These are phyloP conservation scores for Pinus tabuliformis DNA, from an alignment of 75 land plant species.

Conservation along the genomic window DNA sequence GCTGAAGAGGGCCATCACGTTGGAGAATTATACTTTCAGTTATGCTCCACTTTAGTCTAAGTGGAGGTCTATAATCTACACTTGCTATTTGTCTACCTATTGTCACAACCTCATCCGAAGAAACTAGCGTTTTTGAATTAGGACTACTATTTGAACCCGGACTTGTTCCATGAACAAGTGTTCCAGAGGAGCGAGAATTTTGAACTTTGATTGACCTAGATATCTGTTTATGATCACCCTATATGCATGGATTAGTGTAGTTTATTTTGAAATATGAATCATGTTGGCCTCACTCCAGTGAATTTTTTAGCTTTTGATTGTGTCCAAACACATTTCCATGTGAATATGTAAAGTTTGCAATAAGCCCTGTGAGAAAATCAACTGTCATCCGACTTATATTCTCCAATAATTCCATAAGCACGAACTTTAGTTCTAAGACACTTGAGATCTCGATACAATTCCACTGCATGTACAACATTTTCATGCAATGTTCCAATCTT, in stretches of 20 bases:
- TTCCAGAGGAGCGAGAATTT: conserved; percentile 91
- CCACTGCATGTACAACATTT: conserved; percentile 56
- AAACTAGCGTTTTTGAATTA: conserved; percentile 32
- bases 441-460: conserved; percentile 63
- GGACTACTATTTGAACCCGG: neutral
- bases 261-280: conserved; percentile 92
- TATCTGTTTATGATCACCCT: conserved; percentile 96
- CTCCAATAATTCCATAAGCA: conserved; percentile 92
- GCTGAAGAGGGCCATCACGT: conserved; percentile 74
- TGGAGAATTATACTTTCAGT: conserved; percentile 82
- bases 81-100: conserved; percentile 88
- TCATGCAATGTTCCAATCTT: conserved; percentile 48
- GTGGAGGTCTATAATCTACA: conserved; percentile 84
- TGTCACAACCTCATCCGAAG: conserved; percentile 52
- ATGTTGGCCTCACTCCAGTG: conserved; percentile 91
- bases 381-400: too few species aligned
- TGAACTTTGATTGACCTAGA: conserved; percentile 84
- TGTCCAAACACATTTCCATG: too few species aligned
- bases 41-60: conserved; percentile 96
- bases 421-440: conserved; percentile 86
- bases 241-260: conserved; percentile 92
- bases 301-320: conserved; percentile 82
- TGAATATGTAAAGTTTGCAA: too few species aligned
- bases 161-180: conserved; percentile 67
- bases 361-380: too few species aligned